Percentiles rank a stretch among this genome's conserved stretches.
These are phyloP conservation scores for Lasiodiplodia theobromae DNA, from an alignment of 2,329 filamentous ascomycete genomes.

Conservation along the genomic window DNA sequence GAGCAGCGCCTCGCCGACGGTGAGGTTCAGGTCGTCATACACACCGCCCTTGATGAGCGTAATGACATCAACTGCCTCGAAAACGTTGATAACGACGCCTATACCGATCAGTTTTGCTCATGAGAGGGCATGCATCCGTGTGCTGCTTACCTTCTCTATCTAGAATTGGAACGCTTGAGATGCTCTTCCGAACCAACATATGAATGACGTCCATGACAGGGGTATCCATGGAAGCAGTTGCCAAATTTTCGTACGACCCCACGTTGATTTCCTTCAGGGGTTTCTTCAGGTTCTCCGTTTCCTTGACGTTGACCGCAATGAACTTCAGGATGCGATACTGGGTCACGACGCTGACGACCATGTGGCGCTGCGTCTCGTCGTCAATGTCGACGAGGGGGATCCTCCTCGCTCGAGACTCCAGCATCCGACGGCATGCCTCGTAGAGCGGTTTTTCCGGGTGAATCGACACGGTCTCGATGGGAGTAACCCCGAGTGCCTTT, in stretches of 20 bases:
- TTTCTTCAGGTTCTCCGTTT: slow-evolving; percentile 88
- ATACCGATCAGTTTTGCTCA: slow-evolving; percentile 29
- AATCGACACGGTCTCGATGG: slow-evolving; percentile 95
- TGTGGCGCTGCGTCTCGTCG: slow-evolving; percentile 89
- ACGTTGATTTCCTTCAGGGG: slow-evolving; percentile 82
- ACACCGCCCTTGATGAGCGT: slow-evolving; percentile 91
- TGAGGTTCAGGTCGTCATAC: slow-evolving; percentile 88
- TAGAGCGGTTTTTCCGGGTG: slow-evolving; percentile 90
- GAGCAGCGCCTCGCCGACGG: slow-evolving; percentile 86
- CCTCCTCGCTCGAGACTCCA: slow-evolving; percentile 88
- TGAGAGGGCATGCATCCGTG: background rate
- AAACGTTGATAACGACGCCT: slow-evolving; percentile 87
- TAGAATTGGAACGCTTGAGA: slow-evolving; percentile 92
- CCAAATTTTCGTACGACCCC: slow-evolving; percentile 82
- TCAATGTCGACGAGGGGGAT: slow-evolving; percentile 95
- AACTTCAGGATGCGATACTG: slow-evolving; percentile 99
- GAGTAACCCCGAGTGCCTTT: slow-evolving; percentile 86
- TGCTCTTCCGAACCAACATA: slow-evolving; percentile 88
- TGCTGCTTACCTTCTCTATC: slow-evolving; percentile 69
- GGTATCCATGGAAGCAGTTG: slow-evolving; percentile 86
- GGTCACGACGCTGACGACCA: slow-evolving; percentile 95
- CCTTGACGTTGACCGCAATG: slow-evolving; percentile 91
- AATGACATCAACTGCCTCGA: slow-evolving; percentile 97
- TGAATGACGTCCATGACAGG: slow-evolving; percentile 95
- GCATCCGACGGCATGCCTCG: slow-evolving; percentile 93